Evolutionary conservation across 148 eudicot species (phyloP), one percentile per base, ranked within the genome.

Genomic region (Cornus kousa): DNA sequence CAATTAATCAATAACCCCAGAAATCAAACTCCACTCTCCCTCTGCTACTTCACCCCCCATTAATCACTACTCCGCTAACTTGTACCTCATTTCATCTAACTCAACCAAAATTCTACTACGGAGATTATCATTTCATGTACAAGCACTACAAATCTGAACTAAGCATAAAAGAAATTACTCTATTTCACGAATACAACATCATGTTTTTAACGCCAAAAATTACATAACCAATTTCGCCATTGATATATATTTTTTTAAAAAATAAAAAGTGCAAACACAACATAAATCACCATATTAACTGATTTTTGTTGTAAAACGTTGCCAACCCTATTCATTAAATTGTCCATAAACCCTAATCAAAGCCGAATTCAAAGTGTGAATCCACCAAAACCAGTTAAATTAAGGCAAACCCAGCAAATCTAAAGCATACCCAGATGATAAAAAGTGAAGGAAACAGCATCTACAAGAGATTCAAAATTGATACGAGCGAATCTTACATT

Each of bases 401-500:
- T 65, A 24, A 53, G 31, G 19, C 28, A 74, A 67, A 17, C 43
- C 32, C 12, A 68, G 16, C 0, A 33, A 82, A 50, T 16, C 48
- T 7, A 72, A 80, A 71, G 32, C 80, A 76, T 2, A 35, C 69
- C 77, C 71, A 78, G 68, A 72, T 35, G 19, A 19, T 4, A 62
- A 71, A 43, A 72, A 66, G 2, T 24, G 57, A 75, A 28, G 28
- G 20, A 65, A 7, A 75, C 9, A 32, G 31, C 37, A 53, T 32
- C 14, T 39, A 77, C 13, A 31, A 43, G n/a, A 50, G 9, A 28
- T 9, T 39, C 17, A 80, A 75, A 72, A 22, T 4, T 5, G 40
- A 39, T 3, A 4, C 48, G 48, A 39, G 7, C 33, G 68, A 75
- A 60, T 79, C 91, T 91, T 74, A 94, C 98, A 89, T 94, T 94